phyloP scores from a whole-genome alignment of 441 rosid species.

The Syzygium syzygioides region DNA sequence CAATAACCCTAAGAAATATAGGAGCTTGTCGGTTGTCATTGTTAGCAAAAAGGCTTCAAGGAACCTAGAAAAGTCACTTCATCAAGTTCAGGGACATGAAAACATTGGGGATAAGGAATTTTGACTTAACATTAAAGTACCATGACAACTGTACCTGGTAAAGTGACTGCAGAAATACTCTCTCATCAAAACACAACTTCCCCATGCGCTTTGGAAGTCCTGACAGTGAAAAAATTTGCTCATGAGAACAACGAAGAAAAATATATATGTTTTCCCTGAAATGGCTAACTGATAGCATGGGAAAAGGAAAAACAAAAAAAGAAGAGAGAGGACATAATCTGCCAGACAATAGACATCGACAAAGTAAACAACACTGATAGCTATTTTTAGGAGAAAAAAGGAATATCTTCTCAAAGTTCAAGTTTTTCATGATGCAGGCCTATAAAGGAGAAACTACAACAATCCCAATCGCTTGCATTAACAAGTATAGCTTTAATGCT shows the following conservation, averaged over 20 bases:
- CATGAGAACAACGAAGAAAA: background rate
- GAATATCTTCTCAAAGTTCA: background rate
- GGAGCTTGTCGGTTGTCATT: background rate
- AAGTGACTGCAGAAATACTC: slow-evolving; percentile 68
- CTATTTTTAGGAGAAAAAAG: background rate
- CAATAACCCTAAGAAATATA: background rate
- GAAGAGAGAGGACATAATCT: background rate
- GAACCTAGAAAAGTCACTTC: background rate
- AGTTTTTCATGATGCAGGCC: background rate
- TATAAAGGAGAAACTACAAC: background rate
- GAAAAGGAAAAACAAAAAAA: background rate
- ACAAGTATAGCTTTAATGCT: background rate
- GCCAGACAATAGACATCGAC: background rate
- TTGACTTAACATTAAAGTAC: background rate
- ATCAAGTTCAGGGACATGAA: background rate
- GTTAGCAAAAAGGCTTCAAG: background rate
- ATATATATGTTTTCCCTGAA: background rate
- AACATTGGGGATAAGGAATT: background rate
- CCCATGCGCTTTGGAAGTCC: slow-evolving; percentile 44
- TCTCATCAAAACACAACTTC: slow-evolving; percentile 83
- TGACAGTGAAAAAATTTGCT: slow-evolving; percentile 15
- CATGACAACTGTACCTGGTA: slow-evolving; percentile 50
- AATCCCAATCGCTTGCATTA: background rate
- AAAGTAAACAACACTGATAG: background rate
- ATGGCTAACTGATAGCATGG: background rate